phyloP scores from a whole-genome alignment of 768 basidiomycete species.

The Epithele typhae region DNA sequence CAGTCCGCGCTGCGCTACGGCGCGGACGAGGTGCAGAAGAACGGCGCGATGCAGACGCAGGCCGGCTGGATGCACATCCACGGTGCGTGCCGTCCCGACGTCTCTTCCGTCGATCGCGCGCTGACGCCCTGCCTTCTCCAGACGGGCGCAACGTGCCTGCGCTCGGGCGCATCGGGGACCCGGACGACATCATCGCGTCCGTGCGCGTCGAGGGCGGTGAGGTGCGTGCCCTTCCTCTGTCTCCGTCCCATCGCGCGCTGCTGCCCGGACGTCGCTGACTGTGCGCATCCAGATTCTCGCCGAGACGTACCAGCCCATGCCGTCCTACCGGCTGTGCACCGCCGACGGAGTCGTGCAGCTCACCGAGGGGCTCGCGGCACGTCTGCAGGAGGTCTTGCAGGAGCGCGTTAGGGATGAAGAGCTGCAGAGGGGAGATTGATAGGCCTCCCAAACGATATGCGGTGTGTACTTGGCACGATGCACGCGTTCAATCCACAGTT shows the following conservation, averaged over 20 bases:
- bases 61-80: slow-evolving; percentile 90
- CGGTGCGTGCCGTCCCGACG: slow-evolving; percentile 28
- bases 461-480: no score
- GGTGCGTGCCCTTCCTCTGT: slow-evolving; percentile 33
- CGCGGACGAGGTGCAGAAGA: slow-evolving; percentile 61
- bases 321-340: slow-evolving; percentile 77
- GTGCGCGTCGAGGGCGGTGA: slow-evolving; percentile 69
- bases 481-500: no score
- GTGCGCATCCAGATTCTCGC: slow-evolving; percentile 44
- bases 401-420: slow-evolving; percentile 15
- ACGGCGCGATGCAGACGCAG: slow-evolving; percentile 59
- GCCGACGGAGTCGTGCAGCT: slow-evolving; percentile 65
- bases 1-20: slow-evolving; percentile 40
- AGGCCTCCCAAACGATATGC: no score
- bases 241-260: not conserved
- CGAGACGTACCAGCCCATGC: slow-evolving; percentile 81
- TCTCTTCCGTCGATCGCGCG: not conserved
- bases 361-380: slow-evolving; percentile 58
- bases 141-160: slow-evolving; percentile 75
- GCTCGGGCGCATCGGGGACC: slow-evolving; percentile 71
- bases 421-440: slow-evolving; percentile 1
- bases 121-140: slow-evolving; percentile 21
- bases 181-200: slow-evolving; percentile 78
- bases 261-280: not conserved
- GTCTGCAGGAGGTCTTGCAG: slow-evolving; percentile 39